Evolutionary conservation across 1,139 yeast species (phyloP), one percentile per base, ranked within the genome.

Genomic region (Taphrina wiesneri): DNA sequence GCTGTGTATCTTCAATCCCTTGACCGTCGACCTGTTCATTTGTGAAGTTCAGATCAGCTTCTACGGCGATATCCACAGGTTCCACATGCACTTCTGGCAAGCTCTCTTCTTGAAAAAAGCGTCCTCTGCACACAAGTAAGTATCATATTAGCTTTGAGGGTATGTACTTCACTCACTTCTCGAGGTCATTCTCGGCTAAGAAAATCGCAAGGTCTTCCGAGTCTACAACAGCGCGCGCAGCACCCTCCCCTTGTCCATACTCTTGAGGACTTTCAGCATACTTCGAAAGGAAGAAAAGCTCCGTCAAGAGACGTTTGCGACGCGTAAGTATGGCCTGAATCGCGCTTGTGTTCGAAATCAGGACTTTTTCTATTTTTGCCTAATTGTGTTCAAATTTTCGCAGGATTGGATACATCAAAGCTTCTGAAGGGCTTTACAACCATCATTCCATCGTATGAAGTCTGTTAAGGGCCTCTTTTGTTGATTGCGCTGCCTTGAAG

Each of bases 81-180:
- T 28, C 46, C 32, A 28, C n/a, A 23, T 34, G 56, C n/a, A 47
- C 34, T 19, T 39, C 43, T 11, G 71, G 71, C 17, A 69, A 56
- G 4, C 70, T 69, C 7, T 64, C 34, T 51, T 69, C 71, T 36
- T 69, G 69, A 61, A 69, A 69, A 15, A 49, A 9, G 41, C 66
- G 67, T 1, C 70, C 71, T 47, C 71, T 69, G 51, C 21, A 53
- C 7, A 19, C 23, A 11, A 7, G 19, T 45, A 19, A 45, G 51
- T 23, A 13, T 7, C 6, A n/a, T 7, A 21, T 7, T 25, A 17
- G 36, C 25, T 15, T 23, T n/a, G 1, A 13, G 28, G 51, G 13
- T 13, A 46, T 46, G 15, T 4, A 2, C 11, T 3, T 32, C 11
- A 45, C 52, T 32, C 26, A 56, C 62, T 21, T 34, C 43, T 45